phyloP scores from a whole-genome alignment of 768 basidiomycete species.

The Tulasnella sp. region DNA sequence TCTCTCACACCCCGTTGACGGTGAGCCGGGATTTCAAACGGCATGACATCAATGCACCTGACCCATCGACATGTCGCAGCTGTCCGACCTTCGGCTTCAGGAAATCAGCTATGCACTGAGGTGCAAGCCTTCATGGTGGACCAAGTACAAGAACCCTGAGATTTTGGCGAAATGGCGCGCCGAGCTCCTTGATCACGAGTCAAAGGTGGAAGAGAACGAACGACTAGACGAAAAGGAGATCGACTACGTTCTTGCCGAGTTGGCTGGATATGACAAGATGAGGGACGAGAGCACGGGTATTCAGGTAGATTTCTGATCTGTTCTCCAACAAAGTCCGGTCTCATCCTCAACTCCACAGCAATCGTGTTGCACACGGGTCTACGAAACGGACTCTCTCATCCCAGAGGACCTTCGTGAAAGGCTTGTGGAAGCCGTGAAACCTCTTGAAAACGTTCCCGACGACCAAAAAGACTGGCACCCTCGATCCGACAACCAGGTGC shows the following conservation, averaged over 20 bases:
- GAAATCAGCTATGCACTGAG: constrained; percentile 6
- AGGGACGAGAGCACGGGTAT: constrained; percentile 21
- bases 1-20: not conserved
- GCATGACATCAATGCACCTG: not conserved
- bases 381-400: constrained; percentile 40
- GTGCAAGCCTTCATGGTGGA: constrained; percentile 26
- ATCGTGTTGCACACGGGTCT: constrained; percentile 34
- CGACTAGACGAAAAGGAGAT: not conserved
- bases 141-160: constrained; percentile 17
- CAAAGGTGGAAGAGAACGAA: not conserved
- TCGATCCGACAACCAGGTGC: constrained; percentile 44
- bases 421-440: constrained; percentile 36
- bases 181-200: constrained; percentile 10
- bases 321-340: not conserved
- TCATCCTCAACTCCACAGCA: not conserved
- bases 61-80: not conserved
- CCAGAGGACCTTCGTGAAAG: constrained; percentile 34
- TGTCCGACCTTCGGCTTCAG: not conserved
- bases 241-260: constrained; percentile 24
- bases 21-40: not conserved
- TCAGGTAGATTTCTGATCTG: not conserved
- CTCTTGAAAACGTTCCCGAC: constrained; percentile 43
- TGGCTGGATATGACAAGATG: constrained; percentile 17
- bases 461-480: constrained; percentile 49
- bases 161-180: constrained; percentile 19